A percentile compares a stretch with the other conserved stretches of the same genome.
Conservation (phyloP, 2,329 filamentous ascomycete genomes). For the Pseudogymnoascus sp. region DNA sequence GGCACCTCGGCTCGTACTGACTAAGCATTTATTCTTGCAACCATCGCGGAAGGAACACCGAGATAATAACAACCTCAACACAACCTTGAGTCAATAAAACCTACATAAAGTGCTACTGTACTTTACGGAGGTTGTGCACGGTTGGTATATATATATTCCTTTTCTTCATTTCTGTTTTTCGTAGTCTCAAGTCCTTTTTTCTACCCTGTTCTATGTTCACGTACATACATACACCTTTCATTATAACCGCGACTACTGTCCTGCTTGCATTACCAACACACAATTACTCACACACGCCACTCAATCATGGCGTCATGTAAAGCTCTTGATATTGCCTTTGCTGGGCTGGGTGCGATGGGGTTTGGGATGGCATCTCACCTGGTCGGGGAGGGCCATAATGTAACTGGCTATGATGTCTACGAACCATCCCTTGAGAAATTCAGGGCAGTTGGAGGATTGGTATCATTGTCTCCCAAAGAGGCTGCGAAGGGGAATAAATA, state of each 20-base stretch:
- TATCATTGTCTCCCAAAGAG: slow-evolving; percentile 50
- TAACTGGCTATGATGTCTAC: slow-evolving; percentile 66
- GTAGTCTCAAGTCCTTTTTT: background rate
- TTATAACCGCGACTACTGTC: background rate
- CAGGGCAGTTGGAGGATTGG: slow-evolving; percentile 49
- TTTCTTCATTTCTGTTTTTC: background rate
- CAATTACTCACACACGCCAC: background rate
- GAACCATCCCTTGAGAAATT: slow-evolving; percentile 58
- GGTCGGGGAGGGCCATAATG: slow-evolving; percentile 54
- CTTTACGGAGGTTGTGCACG: background rate
- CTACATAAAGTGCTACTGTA: background rate
- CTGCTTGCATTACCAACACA: background rate
- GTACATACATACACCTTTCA: background rate
- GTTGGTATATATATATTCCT: background rate
- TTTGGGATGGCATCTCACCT: slow-evolving; percentile 74
- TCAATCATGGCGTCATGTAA: slow-evolving; percentile 17
- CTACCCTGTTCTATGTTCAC: background rate
- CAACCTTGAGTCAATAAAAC: background rate
- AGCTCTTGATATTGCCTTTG: slow-evolving; percentile 51
- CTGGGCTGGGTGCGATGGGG: slow-evolving; percentile 73
- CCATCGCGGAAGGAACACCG: background rate
- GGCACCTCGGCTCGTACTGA: background rate
- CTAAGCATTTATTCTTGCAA: background rate
- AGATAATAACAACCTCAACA: background rate
- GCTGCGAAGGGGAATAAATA: slow-evolving; percentile 51